phyloP scores from a whole-genome alignment of 176 grass and related monocot genomes.

The Eragrostis nindensis region DNA sequence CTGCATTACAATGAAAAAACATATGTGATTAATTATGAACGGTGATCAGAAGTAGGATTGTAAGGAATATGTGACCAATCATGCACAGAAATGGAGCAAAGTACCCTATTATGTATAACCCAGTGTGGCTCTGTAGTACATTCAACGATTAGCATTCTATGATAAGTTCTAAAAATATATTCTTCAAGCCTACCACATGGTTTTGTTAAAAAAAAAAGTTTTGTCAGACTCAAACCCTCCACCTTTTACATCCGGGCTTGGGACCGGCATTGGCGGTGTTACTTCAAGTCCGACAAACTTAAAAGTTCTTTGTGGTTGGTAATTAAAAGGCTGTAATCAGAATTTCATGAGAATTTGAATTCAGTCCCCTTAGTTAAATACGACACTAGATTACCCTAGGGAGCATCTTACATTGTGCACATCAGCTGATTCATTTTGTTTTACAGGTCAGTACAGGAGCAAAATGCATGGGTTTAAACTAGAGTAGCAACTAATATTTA shows the following conservation, averaged over 20 bases:
- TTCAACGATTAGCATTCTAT: constrained; percentile 20
- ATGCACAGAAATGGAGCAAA: background rate
- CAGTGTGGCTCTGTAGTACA: background rate
- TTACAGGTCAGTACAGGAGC: background rate
- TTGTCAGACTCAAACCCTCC: constrained; percentile 46
- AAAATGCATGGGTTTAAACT: background rate
- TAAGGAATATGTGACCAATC: background rate
- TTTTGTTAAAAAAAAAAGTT: background rate
- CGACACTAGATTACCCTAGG: background rate
- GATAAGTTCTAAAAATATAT: constrained; percentile 12
- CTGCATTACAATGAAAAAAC: constrained; percentile 48
- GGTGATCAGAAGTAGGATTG: background rate
- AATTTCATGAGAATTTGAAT: background rate
- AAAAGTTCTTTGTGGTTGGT: background rate
- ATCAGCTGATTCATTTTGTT: constrained; percentile 15
- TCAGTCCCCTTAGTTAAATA: background rate
- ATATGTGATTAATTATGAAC: constrained; percentile 14
- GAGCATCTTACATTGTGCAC: background rate
- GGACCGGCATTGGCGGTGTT: constrained; percentile 60
- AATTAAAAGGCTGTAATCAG: background rate
- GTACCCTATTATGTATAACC: background rate
- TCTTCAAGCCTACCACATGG: background rate
- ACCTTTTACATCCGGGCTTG: constrained; percentile 64
- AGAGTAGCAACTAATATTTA: background rate
- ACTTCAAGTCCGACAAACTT: constrained; percentile 43